Conservation (phyloP, 2,329 filamentous ascomycete genomes). For the Phialemonium atrogriseum region DNA sequence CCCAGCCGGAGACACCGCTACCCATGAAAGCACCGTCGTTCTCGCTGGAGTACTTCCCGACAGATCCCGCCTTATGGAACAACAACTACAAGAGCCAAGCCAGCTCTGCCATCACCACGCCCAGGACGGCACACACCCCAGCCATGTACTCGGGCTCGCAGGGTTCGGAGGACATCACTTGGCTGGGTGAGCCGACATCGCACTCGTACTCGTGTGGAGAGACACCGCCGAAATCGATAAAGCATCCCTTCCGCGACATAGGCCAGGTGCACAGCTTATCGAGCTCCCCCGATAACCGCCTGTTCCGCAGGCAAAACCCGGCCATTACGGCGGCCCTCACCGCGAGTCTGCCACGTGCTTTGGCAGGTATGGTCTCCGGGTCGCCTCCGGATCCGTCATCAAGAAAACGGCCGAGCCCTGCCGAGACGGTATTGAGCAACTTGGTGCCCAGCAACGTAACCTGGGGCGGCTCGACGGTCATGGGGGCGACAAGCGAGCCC, state of each 20-base stretch:
- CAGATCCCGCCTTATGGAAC: slow-evolving; percentile 45
- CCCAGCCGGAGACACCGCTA: slow-evolving; percentile 53
- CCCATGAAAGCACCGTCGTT: slow-evolving; percentile 59
- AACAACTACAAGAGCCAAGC: slow-evolving; percentile 41
- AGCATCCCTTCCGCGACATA: slow-evolving; percentile 33
- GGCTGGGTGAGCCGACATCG: slow-evolving; percentile 44
- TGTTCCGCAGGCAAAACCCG: slow-evolving; percentile 45
- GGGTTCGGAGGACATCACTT: slow-evolving; percentile 45
- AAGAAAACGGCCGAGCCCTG: slow-evolving; percentile 51
- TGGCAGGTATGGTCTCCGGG: slow-evolving; percentile 29
- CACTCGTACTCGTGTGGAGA: slow-evolving; percentile 55
- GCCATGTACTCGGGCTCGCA: slow-evolving; percentile 45
- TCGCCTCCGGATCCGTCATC: slow-evolving; percentile 27
- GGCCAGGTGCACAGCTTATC: slow-evolving; percentile 46
- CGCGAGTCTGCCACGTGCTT: slow-evolving; percentile 42
- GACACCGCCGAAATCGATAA: slow-evolving; percentile 45
- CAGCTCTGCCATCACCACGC: slow-evolving; percentile 48
- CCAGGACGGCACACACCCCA: slow-evolving; percentile 48
- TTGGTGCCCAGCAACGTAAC: slow-evolving; percentile 45
- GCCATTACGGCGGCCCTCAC: slow-evolving; percentile 48
- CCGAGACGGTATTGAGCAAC: slow-evolving; percentile 49
- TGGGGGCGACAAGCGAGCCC: slow-evolving; percentile 31
- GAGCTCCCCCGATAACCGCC: slow-evolving; percentile 49
- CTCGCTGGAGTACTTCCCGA: slow-evolving; percentile 59
- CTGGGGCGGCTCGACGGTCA: slow-evolving; percentile 38